Conservation (phyloP, 495 filamentous ascomycete species). For the Penicillium argentinense region DNA sequence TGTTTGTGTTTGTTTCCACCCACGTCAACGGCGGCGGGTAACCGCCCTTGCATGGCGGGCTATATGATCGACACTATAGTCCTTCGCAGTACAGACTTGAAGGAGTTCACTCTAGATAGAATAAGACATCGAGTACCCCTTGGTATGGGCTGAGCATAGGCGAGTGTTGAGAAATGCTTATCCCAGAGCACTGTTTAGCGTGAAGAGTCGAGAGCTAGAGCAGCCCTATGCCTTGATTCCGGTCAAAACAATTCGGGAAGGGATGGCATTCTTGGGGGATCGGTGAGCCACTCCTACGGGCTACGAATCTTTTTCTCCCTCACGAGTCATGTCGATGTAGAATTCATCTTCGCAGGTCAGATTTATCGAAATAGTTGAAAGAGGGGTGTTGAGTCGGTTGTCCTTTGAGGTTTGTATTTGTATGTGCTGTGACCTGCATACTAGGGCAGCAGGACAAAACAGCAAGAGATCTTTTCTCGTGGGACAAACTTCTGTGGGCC, state of each 20-base stretch:
- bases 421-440: not conserved
- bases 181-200: constrained; percentile 2
- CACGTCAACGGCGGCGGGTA: constrained; percentile 6
- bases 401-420: no score
- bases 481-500: no score
- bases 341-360: not conserved
- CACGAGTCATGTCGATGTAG: not conserved
- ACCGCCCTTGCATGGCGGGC: constrained; percentile 21
- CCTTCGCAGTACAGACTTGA: no score
- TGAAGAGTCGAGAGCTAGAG: not conserved
- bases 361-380: not conserved
- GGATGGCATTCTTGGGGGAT: constrained; percentile 25
- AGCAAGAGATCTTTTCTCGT: no score
- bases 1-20: not conserved
- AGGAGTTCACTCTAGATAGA: not conserved
- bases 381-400: not conserved
- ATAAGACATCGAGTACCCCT: constrained; percentile 16
- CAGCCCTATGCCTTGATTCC: constrained; percentile 16
- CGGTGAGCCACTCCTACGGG: constrained; percentile 2
- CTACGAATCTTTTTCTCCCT: not conserved
- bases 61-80: constrained; percentile 13
- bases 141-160: constrained; percentile 16
- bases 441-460: no score
- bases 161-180: constrained; percentile 13
- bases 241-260: constrained; percentile 21